Conservation (phyloP, 2,329 filamentous ascomycete genomes). For the Calonectria montana region DNA sequence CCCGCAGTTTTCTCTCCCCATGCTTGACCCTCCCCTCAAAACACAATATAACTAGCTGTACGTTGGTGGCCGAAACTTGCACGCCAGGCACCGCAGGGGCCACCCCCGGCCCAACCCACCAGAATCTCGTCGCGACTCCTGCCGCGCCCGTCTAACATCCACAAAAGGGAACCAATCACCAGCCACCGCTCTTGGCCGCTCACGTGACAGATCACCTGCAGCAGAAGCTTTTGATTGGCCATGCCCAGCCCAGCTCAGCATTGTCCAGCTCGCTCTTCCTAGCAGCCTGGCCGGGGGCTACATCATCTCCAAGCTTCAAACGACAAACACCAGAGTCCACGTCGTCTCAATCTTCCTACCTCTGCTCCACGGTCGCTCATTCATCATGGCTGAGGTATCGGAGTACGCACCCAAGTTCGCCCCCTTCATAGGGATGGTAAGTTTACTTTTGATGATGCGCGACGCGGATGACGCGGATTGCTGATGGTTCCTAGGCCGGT, state of each 20-base stretch:
- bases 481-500: slow-evolving; percentile 67
- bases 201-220: slow-evolving; percentile 26
- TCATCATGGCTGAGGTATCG: slow-evolving; percentile 64
- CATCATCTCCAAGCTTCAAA: slow-evolving; percentile 43
- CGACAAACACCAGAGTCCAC: slow-evolving; percentile 32
- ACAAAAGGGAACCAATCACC: slow-evolving; percentile 31
- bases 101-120: slow-evolving; percentile 22
- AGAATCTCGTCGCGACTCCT: slow-evolving; percentile 15
- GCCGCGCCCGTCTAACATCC: slow-evolving; percentile 1
- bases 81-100: slow-evolving; percentile 23
- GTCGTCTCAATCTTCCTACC: slow-evolving; percentile 30
- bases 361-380: slow-evolving; percentile 34
- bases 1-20: neutral
- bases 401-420: slow-evolving; percentile 82
- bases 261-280: slow-evolving; percentile 36
- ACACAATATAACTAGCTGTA: neutral
- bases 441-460: slow-evolving; percentile 45
- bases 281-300: slow-evolving; percentile 40
- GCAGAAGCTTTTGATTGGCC: slow-evolving; percentile 30
- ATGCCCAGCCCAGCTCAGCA: slow-evolving; percentile 27
- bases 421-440: slow-evolving; percentile 89
- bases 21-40: neutral
- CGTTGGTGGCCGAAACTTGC: slow-evolving; percentile 22
- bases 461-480: slow-evolving; percentile 30
- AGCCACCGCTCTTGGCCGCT: neutral